Evolutionary conservation across 352 stramenopile species (phyloP), one percentile per base, ranked within the genome.

Genomic region (Thalassiosira pacifica): DNA sequence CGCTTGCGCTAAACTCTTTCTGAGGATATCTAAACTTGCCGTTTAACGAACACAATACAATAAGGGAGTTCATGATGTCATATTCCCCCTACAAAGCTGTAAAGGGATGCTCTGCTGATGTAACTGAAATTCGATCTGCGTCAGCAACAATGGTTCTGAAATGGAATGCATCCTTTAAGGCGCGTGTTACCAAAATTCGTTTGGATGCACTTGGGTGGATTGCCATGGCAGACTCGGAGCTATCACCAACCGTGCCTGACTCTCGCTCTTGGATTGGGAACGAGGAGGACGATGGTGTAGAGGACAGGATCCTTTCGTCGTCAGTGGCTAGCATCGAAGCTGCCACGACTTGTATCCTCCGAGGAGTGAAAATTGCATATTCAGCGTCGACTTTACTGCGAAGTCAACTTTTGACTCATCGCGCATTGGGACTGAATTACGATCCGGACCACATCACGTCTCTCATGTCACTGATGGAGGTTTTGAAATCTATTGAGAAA

Each of bases 401-500:
- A 32, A 68, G 64, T 19, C 78, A 89, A 48, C 83, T 89, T 16
- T n/a, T 79, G 32, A 26, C 78, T 31, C 96, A 98, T 78, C 88
- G 97, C n/a, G 94, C 94, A 1, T 88, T 98, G 24, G 42, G 96
- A 95, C 53, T 96, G 94, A 9, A 96, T 96, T 93, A 93, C 90
- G n/a, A 97, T 96, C 79, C 91, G 90, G 10, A 93, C 96, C 26
- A 96, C 97, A 60, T 88, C 31, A 86, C 93, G n/a, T 94, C 96
- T 1, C 64, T 98, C 53, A 96, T 97, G 72, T 96, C 93, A 13
- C 97, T 96, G 64, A 96, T 98, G 60, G 95, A 97, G 53, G 96
- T 98, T 37, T 80, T 97, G 27, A 98, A 98, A 86, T 94, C 94
- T 1, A 95, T 98, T 34, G 96, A 98, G 81, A 97, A 97, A 69